Conservation (phyloP, 176 grass and related monocot species). For the Thalia dealbata region DNA sequence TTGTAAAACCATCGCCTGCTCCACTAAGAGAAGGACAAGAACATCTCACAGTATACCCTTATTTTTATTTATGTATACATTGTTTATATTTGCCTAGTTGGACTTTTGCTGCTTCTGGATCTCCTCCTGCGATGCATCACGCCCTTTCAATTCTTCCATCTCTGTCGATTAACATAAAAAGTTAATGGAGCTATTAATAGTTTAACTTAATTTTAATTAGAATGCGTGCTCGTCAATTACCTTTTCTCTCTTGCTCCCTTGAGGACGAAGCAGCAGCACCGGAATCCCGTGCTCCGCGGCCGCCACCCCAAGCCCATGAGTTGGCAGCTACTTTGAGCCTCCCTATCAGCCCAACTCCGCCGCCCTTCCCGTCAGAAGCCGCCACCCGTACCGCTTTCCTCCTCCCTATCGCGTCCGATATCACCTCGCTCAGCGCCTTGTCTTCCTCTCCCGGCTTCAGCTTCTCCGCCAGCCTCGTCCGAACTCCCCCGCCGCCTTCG, state of each 20-base stretch:
- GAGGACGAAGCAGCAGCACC: neutral
- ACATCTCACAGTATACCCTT: too few relatives aligned
- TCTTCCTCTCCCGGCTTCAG: slow-evolving; percentile 69
- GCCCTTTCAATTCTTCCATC: neutral
- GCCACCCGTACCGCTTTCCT: slow-evolving; percentile 34
- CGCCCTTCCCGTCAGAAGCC: neutral
- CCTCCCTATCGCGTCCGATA: slow-evolving; percentile 43
- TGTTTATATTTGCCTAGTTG: too few relatives aligned
- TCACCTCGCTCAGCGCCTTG: slow-evolving; percentile 41
- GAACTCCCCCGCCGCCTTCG: slow-evolving; percentile 9
- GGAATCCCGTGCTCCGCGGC: neutral
- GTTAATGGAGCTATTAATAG: too few relatives aligned
- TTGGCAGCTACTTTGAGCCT: slow-evolving; percentile 42
- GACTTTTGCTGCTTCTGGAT: neutral
- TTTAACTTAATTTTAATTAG: too few relatives aligned
- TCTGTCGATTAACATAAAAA: neutral
- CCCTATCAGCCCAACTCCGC: slow-evolving; percentile 10
- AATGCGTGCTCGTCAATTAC: neutral
- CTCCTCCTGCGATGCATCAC: neutral
- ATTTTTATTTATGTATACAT: too few relatives aligned
- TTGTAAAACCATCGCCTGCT: too few relatives aligned
- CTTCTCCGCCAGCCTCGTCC: slow-evolving; percentile 49
- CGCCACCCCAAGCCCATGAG: slow-evolving; percentile 48
- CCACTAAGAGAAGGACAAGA: too few relatives aligned
- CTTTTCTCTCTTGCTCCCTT: slow-evolving; percentile 5